These are phyloP conservation scores for Dictyostelium brefeldianum DNA, from an alignment of 78 protist genomes.

Conservation along the genomic window DNA sequence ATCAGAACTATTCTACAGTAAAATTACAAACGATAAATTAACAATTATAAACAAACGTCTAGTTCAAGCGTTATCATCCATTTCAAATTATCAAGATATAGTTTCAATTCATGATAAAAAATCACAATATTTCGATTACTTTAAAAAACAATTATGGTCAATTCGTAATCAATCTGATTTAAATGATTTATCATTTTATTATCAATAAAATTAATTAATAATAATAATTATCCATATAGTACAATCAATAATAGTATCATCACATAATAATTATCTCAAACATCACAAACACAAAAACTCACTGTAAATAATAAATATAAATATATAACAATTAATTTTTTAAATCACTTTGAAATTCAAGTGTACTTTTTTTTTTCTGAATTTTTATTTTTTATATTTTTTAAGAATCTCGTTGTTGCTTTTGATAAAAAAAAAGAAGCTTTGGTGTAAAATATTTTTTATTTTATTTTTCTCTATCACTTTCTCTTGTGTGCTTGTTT, in stretches of 20 bases:
- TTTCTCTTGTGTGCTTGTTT: too few relatives aligned
- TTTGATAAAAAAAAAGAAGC: too few relatives aligned
- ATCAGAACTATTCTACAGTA: conserved; percentile 21
- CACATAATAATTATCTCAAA: background rate
- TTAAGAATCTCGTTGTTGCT: too few relatives aligned
- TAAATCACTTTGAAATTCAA: background rate
- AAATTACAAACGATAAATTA: conserved; percentile 44
- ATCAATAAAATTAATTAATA: conserved; percentile 6
- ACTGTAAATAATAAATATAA: too few relatives aligned
- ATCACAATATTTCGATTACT: conserved; percentile 12
- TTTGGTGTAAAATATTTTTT: too few relatives aligned
- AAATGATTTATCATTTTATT: conserved; percentile 9
- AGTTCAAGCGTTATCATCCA: background rate
- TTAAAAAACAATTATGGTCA: conserved; percentile 1
- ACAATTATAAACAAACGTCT: conserved; percentile 34
- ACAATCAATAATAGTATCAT: too few relatives aligned
- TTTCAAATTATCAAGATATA: background rate
- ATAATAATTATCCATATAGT: background rate
- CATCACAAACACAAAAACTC: background rate
- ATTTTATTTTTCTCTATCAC: too few relatives aligned
- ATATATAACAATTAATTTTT: background rate
- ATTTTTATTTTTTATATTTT: too few relatives aligned
- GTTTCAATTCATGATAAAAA: conserved; percentile 21
- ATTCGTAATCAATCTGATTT: conserved; percentile 31
- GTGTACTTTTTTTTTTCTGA: too few relatives aligned